Conservation (phyloP, 2,329 filamentous ascomycete genomes). For the Colletotrichum paranaense region DNA sequence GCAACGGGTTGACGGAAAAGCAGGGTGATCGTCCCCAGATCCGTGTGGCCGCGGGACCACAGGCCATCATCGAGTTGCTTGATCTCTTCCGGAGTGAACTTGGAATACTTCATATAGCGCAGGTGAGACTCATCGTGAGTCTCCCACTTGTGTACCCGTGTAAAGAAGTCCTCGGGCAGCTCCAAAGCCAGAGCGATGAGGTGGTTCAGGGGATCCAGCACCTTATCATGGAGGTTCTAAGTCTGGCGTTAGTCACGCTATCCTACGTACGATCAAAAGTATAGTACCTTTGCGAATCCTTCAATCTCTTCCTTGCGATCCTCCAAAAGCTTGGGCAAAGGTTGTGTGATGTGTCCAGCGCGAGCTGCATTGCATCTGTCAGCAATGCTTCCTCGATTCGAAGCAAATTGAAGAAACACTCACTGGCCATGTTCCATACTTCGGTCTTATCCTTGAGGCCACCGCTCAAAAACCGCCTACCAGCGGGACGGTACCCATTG, state of each 20-base stretch:
- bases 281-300: conserved; percentile 57
- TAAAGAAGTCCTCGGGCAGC: conserved; percentile 68
- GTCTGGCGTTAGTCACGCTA: background rate
- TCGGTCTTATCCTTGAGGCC: conserved; percentile 54
- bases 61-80: conserved; percentile 53
- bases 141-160: conserved; percentile 64
- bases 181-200: conserved; percentile 72
- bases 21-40: conserved; percentile 66
- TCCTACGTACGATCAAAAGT: background rate
- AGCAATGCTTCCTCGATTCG: background rate
- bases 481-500: conserved; percentile 66
- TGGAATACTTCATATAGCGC: conserved; percentile 71
- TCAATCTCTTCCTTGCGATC: conserved; percentile 67
- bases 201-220: conserved; percentile 66
- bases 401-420: conserved; percentile 10
- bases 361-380: conserved; percentile 37
- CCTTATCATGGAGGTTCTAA: conserved; percentile 57
- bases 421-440: conserved; percentile 52
- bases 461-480: conserved; percentile 45
- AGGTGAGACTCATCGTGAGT: conserved; percentile 69
- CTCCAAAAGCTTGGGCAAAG: conserved; percentile 55
- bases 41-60: conserved; percentile 64
- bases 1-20: conserved; percentile 70
- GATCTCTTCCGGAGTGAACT: conserved; percentile 60
- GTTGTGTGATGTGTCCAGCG: conserved; percentile 44